Conservation (phyloP, 2,329 filamentous ascomycete genomes). For the Sporothrix sp. region DNA sequence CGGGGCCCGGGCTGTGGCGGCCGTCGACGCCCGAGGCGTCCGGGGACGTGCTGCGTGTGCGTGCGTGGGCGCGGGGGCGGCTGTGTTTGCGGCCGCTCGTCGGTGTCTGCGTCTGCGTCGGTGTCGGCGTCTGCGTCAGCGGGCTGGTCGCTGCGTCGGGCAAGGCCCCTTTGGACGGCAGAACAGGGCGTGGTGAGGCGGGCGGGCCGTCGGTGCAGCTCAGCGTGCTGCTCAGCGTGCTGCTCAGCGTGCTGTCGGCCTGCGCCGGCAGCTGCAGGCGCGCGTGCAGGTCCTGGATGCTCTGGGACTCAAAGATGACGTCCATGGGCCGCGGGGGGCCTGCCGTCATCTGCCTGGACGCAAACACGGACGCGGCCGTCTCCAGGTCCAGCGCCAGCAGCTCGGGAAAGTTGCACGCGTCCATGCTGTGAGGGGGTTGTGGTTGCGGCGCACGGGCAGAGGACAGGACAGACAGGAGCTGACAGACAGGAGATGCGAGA, state of each 20-base stretch:
- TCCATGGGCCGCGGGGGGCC: constrained; percentile 30
- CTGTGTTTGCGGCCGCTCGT: too few species aligned
- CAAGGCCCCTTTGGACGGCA: not conserved
- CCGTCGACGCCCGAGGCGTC: too few species aligned
- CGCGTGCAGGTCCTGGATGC: constrained; percentile 1
- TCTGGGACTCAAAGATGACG: constrained; percentile 8
- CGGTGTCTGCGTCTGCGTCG: too few species aligned
- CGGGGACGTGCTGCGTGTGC: not conserved
- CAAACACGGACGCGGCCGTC: constrained; percentile 37
- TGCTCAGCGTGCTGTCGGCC: not conserved
- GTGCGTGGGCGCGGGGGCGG: not conserved
- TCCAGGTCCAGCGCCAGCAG: constrained; percentile 46
- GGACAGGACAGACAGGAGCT: not conserved
- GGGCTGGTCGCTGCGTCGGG: too few species aligned
- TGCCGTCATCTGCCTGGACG: constrained; percentile 42
- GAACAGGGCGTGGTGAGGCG: not conserved
- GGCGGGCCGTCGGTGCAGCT: not conserved
- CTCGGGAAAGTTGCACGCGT: constrained; percentile 42
- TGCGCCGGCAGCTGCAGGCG: not conserved
- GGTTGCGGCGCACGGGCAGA: not conserved
- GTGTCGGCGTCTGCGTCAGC: too few species aligned
- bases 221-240: not conserved
- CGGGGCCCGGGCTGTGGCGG: not conserved
- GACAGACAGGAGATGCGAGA: not conserved
- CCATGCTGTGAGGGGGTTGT: constrained; percentile 15